Evolutionary conservation across 495 filamentous ascomycete species (phyloP).

Genomic region (Xylaria bambusicola): DNA sequence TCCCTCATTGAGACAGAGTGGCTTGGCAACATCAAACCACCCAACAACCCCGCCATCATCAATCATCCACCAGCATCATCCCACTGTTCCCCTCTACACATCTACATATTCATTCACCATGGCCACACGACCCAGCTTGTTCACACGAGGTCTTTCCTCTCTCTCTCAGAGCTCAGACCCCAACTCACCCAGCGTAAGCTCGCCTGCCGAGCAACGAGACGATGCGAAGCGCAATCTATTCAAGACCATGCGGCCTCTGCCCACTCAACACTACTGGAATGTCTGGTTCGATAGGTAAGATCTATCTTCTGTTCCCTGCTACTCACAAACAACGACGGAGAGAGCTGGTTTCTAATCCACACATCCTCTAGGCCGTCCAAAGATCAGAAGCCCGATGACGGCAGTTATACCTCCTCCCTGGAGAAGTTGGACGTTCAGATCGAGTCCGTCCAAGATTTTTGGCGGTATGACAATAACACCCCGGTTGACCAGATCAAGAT

Average conservation of each 20-base stretch:
- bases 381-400: conserved; percentile 40
- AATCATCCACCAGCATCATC: neutral
- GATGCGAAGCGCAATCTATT: conserved; percentile 62
- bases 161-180: conserved; percentile 52
- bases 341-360: conserved; percentile 15
- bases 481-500: conserved; percentile 73
- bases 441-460: conserved; percentile 78
- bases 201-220: conserved; percentile 58
- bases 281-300: conserved; percentile 58
- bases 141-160: conserved; percentile 55
- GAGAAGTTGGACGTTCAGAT: conserved; percentile 69
- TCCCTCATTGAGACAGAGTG: neutral
- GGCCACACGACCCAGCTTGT: conserved; percentile 52
- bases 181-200: conserved; percentile 52
- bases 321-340: neutral
- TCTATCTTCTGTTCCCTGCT: neutral
- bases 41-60: conserved; percentile 13
- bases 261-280: conserved; percentile 63
- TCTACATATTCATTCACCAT: conserved; percentile 32
- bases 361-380: conserved; percentile 40
- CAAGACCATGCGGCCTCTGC: conserved; percentile 59
- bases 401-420: conserved; percentile 63
- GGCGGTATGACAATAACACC: conserved; percentile 88
- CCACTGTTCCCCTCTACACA: neutral
- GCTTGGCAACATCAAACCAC: conserved; percentile 7